Percentiles rank a stretch among this genome's conserved stretches.
phyloP scores from a whole-genome alignment of 176 grass and related monocot species.

The Phragmites australis region DNA sequence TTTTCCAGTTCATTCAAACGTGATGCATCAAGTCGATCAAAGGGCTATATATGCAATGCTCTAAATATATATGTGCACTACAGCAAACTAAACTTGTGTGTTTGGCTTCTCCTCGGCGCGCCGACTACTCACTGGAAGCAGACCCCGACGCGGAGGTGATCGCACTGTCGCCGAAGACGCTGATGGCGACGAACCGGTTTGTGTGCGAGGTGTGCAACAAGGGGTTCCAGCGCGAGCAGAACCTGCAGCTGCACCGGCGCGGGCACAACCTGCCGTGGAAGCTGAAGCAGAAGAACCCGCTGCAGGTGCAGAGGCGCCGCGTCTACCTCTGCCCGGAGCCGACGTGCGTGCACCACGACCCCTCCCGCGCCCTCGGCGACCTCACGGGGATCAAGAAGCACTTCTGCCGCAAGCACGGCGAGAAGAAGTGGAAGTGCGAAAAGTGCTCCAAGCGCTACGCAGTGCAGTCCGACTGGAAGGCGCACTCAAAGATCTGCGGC shows the following conservation, averaged over 20 bases:
- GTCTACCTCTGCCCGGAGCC: conserved; percentile 97
- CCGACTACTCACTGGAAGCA: background rate
- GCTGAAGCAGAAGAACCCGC: conserved; percentile 89
- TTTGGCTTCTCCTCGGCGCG: background rate
- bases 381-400: conserved; percentile 99
- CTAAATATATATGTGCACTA: background rate
- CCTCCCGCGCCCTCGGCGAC: conserved; percentile 86
- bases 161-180: conserved; percentile 87
- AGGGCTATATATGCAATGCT: too few species aligned
- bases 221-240: conserved; percentile 97
- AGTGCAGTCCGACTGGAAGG: conserved; percentile 98
- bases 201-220: conserved; percentile 99
- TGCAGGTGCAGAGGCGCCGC: conserved; percentile 61
- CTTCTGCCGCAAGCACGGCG: conserved; percentile 98
- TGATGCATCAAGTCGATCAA: background rate
- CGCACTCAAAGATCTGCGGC: conserved; percentile 98
- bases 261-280: conserved; percentile 99
- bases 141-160: conserved; percentile 98
- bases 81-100: background rate
- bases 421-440: conserved; percentile 99
- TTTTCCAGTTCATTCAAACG: too few species aligned
- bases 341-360: conserved; percentile 95
- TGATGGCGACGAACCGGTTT: conserved; percentile 93
- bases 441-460: conserved; percentile 99
- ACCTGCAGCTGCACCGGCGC: conserved; percentile 95